Percentiles rank a stretch among this genome's conserved stretches.
phyloP scores from a whole-genome alignment of 225 moss, liverwort and hornwort species.

The Physcomitrium patens region DNA sequence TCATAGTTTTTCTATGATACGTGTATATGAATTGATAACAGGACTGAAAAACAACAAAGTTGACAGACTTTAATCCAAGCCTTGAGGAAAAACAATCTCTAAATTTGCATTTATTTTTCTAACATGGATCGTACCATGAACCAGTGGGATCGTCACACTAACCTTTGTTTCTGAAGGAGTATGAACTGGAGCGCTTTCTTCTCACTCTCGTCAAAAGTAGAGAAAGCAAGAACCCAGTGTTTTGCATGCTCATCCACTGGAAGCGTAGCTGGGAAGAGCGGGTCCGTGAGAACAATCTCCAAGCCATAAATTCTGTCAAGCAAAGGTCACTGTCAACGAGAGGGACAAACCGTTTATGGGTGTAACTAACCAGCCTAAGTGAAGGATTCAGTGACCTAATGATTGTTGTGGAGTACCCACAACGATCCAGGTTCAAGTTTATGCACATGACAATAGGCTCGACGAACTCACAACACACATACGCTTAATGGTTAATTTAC shows the following conservation, averaged over 20 bases:
- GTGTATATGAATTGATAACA: not conserved
- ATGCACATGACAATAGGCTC: not conserved
- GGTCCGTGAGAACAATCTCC: constrained; percentile 86
- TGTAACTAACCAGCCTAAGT: not conserved
- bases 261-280: constrained; percentile 62
- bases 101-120: not conserved
- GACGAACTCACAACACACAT: not conserved
- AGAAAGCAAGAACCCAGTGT: constrained; percentile 81
- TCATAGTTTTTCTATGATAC: not conserved
- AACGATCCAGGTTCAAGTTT: constrained; percentile 7
- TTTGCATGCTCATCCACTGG: constrained; percentile 79
- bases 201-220: constrained; percentile 78
- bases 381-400: not conserved
- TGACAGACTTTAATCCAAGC: not conserved
- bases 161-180: constrained; percentile 84
- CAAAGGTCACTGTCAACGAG: constrained; percentile 29
- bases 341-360: not conserved
- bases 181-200: constrained; percentile 80
- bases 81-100: constrained; percentile 2
- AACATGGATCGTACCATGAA: not conserved
- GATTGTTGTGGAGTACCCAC: not conserved
- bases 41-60: not conserved
- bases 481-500: not conserved
- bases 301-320: constrained; percentile 76
- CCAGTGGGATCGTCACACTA: constrained; percentile 2